Evolutionary conservation across 805 yeast species (phyloP), one percentile per base, ranked within the genome.

Genomic region (Wickerhamiella bombiphila): DNA sequence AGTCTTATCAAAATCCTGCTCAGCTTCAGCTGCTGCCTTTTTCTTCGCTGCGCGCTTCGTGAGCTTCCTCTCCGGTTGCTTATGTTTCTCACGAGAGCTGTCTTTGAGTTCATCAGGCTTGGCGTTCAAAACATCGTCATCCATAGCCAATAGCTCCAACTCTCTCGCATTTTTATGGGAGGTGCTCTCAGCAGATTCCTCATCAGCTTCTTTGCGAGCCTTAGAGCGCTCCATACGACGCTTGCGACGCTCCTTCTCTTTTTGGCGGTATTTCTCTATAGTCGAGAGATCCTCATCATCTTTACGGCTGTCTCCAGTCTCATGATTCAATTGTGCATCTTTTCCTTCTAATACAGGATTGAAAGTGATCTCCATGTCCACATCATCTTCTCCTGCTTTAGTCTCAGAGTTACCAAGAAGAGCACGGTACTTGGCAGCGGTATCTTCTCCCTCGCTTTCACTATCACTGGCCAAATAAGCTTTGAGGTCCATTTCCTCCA

Each of bases 361-460:
- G 58, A 91, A 91, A 0, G 96, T 85, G 49, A 91, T 81, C 56
- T 91, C 97, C 83, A 91, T 80, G 52, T 85, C 95, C 21, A 80
- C 77, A 34, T 74, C 88, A 8, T 37, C 48, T 17, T 50, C 47
- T 9, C 61, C 66, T 21, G 26, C 8, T 5, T 22, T n/a, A n/a
- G n/a, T n/a, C n/a, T n/a, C n/a, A n/a, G n/a, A n/a, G 13, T 25
- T 31, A 3, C 37, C 44, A 16, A 51, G 21, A 1, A 51, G 38
- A 1, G 50, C 44, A 6, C 51, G 36, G 35, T 50, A 50, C 35
- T 45, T 43, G 16, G 43, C 43, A 9, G 41, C 32, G n/a, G 35
- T 36, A 13, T 37, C 42, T 7, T 42, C 48, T 13, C 37, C 47
- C 5, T 45, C 53, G 22, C 38, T 36, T 5, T 48, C 53, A 21